Evolutionary conservation across 2,329 filamentous ascomycete species (phyloP), one percentile per base, ranked within the genome.

Genomic region (Hymenoscyphus scutula): DNA sequence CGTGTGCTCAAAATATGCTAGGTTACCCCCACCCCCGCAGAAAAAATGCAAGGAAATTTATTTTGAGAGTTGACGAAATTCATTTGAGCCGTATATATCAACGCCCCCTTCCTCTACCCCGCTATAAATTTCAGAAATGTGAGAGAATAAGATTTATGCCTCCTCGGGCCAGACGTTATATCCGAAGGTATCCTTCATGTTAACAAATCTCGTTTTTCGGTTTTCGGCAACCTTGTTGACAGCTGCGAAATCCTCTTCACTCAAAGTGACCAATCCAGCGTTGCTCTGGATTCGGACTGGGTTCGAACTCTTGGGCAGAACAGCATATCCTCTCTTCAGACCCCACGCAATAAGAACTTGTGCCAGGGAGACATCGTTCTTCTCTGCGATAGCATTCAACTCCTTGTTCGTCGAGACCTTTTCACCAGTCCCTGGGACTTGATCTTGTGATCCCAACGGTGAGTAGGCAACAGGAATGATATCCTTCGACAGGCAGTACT

Each of bases 141-240:
- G 19, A 15, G 17, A 27, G 17, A 32, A 17, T 5, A 15, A 29
- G 8, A 53, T 25, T 53, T 29, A 59, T 27, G 45, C 27, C 78
- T 87, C 84, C 71, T 87, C 83, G 0, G 85, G 81, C 86, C 85
- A 88, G 57, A 91, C 83, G 69, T 91, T 81, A 73, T 89, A 90
- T 6, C 89, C 89, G 74, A 91, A 91, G 1, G 87, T 90, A 67
- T 90, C 88, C 81, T 90, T 91, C 89, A 91, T 91, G 78, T 92
- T 91, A 63, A 92, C 89, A 71, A 92, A 91, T 41, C 89, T 84
- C 29, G 82, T 84, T 75, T 89, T 85, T 58, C 88, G 81, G 38
- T 85, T 85, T 73, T 84, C 80, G 0, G 88, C 87, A 7, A 91
- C 87, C 65, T 79, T 75, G 68, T 81, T 78, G 15, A 88, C 78